phyloP scores from a whole-genome alignment of 2,329 filamentous ascomycete genomes.

The Nothophoma quercina region DNA sequence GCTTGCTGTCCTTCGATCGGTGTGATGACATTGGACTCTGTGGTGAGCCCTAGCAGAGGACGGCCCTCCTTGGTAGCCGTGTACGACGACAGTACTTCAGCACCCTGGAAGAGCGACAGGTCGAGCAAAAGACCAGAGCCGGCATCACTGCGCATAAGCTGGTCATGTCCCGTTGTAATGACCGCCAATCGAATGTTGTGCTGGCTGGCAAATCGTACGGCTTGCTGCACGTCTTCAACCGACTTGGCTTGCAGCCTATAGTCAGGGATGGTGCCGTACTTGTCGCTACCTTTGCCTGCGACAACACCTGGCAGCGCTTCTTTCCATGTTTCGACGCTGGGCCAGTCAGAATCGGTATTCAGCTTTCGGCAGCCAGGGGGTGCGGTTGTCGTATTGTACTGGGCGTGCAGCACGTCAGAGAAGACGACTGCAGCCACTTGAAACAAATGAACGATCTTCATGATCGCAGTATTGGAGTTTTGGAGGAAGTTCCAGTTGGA shows the following conservation, averaged over 20 bases:
- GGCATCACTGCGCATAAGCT: slow-evolving; percentile 6
- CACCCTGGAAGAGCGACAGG: slow-evolving; percentile 3
- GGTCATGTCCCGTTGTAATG: slow-evolving; percentile 9
- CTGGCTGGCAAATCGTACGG: slow-evolving; percentile 9
- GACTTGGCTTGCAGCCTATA: slow-evolving; percentile 5
- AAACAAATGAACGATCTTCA: neutral
- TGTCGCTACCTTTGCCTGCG: slow-evolving; percentile 1
- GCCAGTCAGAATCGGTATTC: slow-evolving; percentile 5
- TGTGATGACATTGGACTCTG: neutral
- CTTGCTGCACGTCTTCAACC: slow-evolving; percentile 1
- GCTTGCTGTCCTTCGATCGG: slow-evolving; percentile 1
- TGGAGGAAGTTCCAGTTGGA: no score
- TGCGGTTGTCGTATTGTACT: neutral
- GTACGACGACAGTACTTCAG: slow-evolving; percentile 1
- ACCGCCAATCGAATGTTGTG: slow-evolving; percentile 9
- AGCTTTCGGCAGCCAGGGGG: slow-evolving; percentile 4
- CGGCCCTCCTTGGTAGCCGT: slow-evolving; percentile 1
- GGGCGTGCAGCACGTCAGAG: neutral
- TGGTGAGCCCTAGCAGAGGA: neutral
- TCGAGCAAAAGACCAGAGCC: slow-evolving; percentile 1
- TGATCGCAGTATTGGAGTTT: neutral
- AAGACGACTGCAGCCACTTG: neutral
- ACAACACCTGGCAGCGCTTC: neutral
- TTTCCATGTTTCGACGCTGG: neutral
- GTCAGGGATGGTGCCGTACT: slow-evolving; percentile 2